Percentiles rank a stretch among this genome's conserved stretches.
Conservation (phyloP, 2,329 filamentous ascomycete genomes). For the Phialocephala subalpina region DNA sequence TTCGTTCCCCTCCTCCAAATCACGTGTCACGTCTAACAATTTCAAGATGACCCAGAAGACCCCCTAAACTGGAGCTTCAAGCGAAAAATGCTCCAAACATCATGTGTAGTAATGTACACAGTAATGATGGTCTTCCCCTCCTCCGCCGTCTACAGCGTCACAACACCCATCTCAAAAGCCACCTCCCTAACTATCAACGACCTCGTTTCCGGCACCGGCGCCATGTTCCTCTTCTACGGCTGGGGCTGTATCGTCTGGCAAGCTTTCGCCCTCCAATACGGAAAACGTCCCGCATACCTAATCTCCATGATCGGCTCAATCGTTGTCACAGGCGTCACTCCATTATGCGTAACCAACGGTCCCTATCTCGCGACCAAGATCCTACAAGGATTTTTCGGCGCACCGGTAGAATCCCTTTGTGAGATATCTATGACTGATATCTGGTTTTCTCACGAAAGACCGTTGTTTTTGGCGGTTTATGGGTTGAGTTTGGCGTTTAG, state of each 20-base stretch:
- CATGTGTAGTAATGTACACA: constrained; percentile 49
- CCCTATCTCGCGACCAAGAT: constrained; percentile 37
- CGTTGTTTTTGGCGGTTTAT: constrained; percentile 51
- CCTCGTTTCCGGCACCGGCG: constrained; percentile 57
- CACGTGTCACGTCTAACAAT: neutral
- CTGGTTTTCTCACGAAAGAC: constrained; percentile 53
- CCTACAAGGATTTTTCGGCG: constrained; percentile 38
- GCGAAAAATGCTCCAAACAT: constrained; percentile 43
- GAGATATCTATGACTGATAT: constrained; percentile 45
- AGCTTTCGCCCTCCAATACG: constrained; percentile 58
- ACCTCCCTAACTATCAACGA: constrained; percentile 52
- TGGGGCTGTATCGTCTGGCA: constrained; percentile 62
- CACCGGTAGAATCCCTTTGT: constrained; percentile 40
- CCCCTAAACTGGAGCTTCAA: constrained; percentile 47
- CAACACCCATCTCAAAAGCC: constrained; percentile 54
- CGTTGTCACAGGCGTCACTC: constrained; percentile 47
- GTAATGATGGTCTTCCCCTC: constrained; percentile 56
- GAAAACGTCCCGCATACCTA: constrained; percentile 57
- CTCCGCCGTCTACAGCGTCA: constrained; percentile 56
- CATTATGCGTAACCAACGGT: constrained; percentile 36
- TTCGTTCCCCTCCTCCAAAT: neutral
- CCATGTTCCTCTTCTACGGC: constrained; percentile 59
- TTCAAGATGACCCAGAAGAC: constrained; percentile 46
- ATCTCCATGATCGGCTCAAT: constrained; percentile 45
- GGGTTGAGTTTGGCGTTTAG: constrained; percentile 51